A percentile compares a stretch with the other conserved stretches of the same genome.
Conservation (phyloP, 2,329 filamentous ascomycete genomes). For the Aspergillus melleus region DNA sequence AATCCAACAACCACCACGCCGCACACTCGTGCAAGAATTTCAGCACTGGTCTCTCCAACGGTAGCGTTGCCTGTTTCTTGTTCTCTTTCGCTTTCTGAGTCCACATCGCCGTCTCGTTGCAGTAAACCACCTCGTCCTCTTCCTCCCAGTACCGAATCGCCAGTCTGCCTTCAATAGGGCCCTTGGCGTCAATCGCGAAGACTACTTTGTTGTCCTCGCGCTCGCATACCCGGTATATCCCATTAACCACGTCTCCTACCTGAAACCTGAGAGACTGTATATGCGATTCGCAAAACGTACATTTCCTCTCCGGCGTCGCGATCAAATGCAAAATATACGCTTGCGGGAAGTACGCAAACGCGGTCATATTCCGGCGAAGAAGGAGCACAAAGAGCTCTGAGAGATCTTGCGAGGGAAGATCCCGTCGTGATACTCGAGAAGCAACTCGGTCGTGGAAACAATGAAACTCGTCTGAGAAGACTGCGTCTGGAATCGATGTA, state of each 20-base stretch:
- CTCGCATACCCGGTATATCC: constrained; percentile 29
- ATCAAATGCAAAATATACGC: constrained; percentile 28
- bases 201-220: constrained; percentile 30
- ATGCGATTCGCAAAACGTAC: constrained; percentile 27
- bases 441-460: constrained; percentile 25
- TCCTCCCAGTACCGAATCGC: constrained; percentile 24
- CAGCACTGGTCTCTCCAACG: constrained; percentile 30
- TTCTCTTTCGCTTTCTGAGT: constrained; percentile 12
- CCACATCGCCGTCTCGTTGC: constrained; percentile 36
- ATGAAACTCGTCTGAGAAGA: constrained; percentile 21
- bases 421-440: constrained; percentile 19
- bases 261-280: constrained; percentile 30
- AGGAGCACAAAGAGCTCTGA: constrained; percentile 28
- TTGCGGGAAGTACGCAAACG: constrained; percentile 35
- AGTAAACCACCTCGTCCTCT: constrained; percentile 22
- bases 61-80: constrained; percentile 19
- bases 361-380: constrained; percentile 35
- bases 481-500: constrained; percentile 22
- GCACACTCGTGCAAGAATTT: constrained; percentile 35
- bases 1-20: constrained; percentile 39
- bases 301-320: constrained; percentile 14
- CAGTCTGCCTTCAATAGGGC: constrained; percentile 24
- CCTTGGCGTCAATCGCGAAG: constrained; percentile 28
- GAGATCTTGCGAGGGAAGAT: constrained; percentile 17
- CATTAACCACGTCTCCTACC: constrained; percentile 34